Evolutionary conservation across 164 flowering plant species (phyloP).

Genomic region (Vitis labrusca): DNA sequence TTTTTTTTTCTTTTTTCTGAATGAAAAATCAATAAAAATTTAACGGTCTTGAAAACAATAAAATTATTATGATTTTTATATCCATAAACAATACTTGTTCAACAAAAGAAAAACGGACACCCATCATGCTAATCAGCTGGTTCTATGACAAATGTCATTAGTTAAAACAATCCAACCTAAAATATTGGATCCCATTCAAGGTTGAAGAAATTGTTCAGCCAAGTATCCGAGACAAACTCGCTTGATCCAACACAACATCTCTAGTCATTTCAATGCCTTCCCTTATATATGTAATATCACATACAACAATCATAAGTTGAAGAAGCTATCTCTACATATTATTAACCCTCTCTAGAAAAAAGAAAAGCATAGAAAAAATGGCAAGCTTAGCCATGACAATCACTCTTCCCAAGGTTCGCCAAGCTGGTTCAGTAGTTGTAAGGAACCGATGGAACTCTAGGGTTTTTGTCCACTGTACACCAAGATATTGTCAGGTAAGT

Average conservation of each 20-base stretch:
- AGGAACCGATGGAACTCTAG: slow-evolving; percentile 16
- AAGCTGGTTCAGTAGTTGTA: slow-evolving; percentile 1
- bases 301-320: neutral
- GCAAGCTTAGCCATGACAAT: slow-evolving; percentile 17
- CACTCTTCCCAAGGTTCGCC: slow-evolving; percentile 6
- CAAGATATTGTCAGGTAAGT: slow-evolving; percentile 24
- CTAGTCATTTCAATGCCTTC: neutral
- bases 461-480: slow-evolving; percentile 15
- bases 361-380: slow-evolving; percentile 8
- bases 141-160: no score
- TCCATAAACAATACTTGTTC: no score
- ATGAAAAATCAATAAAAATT: no score
- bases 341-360: neutral
- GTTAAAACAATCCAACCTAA: no score
- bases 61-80: no score
- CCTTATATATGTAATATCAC: neutral
- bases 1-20: no score
- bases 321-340: neutral
- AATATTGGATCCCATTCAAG: neutral
- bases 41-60: no score
- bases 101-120: no score
- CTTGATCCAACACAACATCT: neutral
- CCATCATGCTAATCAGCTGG: no score
- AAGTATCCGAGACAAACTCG: neutral
- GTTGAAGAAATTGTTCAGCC: neutral